phyloP scores from a whole-genome alignment of 306 rosid species.

The Macrotyloma uniflorum region DNA sequence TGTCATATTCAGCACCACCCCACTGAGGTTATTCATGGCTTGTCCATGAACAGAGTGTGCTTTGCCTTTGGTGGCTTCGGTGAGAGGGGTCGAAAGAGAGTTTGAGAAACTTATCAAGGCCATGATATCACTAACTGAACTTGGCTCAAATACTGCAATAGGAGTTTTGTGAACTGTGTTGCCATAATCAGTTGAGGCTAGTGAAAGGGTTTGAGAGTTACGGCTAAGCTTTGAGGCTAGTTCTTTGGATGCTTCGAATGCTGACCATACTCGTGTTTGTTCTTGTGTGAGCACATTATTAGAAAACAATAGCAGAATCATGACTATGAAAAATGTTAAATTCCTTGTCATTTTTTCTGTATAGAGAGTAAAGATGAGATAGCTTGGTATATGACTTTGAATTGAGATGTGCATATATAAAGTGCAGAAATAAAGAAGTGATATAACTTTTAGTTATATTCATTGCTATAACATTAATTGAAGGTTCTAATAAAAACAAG shows the following conservation, averaged over 20 bases:
- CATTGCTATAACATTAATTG: no score
- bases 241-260: constrained; percentile 36
- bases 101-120: constrained; percentile 50
- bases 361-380: no score
- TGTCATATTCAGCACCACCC: constrained; percentile 83
- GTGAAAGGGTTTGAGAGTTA: constrained; percentile 41
- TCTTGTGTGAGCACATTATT: background rate
- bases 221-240: constrained; percentile 40
- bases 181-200: constrained; percentile 75
- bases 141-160: constrained; percentile 57
- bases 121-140: constrained; percentile 44
- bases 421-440: no score
- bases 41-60: constrained; percentile 80
- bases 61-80: constrained; percentile 67
- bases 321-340: background rate
- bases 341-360: no score
- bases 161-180: constrained; percentile 50
- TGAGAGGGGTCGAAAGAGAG: constrained; percentile 43
- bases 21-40: constrained; percentile 44
- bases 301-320: background rate
- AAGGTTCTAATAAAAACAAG: no score
- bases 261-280: background rate
- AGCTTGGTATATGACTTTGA: no score
- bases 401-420: no score
- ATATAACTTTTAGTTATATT: no score